A percentile compares a stretch with the other conserved stretches of the same genome.
phyloP scores from a whole-genome alignment of 2,329 filamentous ascomycete genomes.

The Paracorniculantispora psalliotae region DNA sequence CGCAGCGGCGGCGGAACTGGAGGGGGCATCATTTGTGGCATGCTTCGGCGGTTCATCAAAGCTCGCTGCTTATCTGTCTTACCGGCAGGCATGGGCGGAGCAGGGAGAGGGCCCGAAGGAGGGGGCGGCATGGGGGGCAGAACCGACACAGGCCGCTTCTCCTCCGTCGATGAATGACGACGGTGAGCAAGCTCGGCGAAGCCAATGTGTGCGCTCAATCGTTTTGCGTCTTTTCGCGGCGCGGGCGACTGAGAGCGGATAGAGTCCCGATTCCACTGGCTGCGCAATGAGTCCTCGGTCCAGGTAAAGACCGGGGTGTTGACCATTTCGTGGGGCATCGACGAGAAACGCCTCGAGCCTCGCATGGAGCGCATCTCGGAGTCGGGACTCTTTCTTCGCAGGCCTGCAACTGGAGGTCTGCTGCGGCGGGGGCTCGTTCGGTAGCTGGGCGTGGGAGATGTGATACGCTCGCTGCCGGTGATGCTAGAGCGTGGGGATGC shows the following conservation, averaged over 20 bases:
- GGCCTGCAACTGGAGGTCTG: not conserved
- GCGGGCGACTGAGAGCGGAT: not conserved
- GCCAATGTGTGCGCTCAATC: not conserved
- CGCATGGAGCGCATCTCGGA: not conserved
- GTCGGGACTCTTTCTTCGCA: not conserved
- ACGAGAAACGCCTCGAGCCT: not conserved
- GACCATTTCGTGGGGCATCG: not conserved
- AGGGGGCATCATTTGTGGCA: constrained; percentile 44
- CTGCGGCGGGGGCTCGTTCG: constrained; percentile 7
- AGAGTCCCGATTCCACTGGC: not conserved
- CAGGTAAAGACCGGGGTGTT: constrained; percentile 2
- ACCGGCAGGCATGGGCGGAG: constrained; percentile 24
- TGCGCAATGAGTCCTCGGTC: not conserved
- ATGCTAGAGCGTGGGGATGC: not conserved
- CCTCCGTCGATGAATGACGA: constrained; percentile 9
- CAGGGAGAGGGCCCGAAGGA: constrained; percentile 27
- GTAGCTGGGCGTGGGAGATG: not conserved
- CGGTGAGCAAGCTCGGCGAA: not conserved
- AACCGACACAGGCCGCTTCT: not conserved
- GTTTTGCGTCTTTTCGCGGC: not conserved
- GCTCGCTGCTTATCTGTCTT: constrained; percentile 21
- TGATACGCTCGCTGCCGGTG: not conserved
- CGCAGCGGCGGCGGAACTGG: constrained; percentile 50
- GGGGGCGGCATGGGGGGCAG: constrained; percentile 22
- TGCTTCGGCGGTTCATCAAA: constrained; percentile 39